These are phyloP conservation scores for Pseudocercospora musae DNA, from an alignment of 2,329 filamentous ascomycete genomes.

Conservation along the genomic window DNA sequence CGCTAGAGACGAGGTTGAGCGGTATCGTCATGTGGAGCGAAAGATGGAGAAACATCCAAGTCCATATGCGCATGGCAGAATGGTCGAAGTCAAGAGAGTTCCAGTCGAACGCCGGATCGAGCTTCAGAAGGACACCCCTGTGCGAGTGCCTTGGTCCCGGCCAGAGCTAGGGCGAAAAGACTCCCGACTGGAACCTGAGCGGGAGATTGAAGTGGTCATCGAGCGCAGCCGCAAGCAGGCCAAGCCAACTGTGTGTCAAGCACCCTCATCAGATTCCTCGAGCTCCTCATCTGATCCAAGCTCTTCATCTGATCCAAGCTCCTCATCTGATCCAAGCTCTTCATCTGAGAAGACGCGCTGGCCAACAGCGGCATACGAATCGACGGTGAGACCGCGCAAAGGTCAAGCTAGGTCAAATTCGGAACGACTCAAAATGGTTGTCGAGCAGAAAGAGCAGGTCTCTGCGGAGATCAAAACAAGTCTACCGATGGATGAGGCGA, in stretches of 20 bases:
- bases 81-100: slow-evolving; percentile 23
- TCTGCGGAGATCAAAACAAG: not conserved
- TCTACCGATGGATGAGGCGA: not conserved
- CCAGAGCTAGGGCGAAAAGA: slow-evolving; percentile 6
- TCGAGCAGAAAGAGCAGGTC: not conserved
- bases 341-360: slow-evolving; percentile 17
- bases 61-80: slow-evolving; percentile 31
- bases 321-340: not conserved
- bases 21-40: slow-evolving; percentile 35
- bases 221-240: not conserved
- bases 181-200: not conserved
- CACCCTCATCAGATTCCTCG: not conserved
- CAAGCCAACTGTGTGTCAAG: not conserved
- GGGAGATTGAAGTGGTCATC: not conserved
- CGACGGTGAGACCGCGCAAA: not conserved
- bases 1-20: slow-evolving; percentile 35
- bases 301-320: not conserved
- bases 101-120: slow-evolving; percentile 28
- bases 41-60: slow-evolving; percentile 31
- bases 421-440: not conserved
- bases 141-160: slow-evolving; percentile 16
- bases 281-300: not conserved
- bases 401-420: not conserved
- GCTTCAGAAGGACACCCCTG: slow-evolving; percentile 16
- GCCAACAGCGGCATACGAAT: not conserved